Base-by-base conservation (phyloP, 176 grass and related monocot genomes). In the Tuctoria greenei region DNA sequence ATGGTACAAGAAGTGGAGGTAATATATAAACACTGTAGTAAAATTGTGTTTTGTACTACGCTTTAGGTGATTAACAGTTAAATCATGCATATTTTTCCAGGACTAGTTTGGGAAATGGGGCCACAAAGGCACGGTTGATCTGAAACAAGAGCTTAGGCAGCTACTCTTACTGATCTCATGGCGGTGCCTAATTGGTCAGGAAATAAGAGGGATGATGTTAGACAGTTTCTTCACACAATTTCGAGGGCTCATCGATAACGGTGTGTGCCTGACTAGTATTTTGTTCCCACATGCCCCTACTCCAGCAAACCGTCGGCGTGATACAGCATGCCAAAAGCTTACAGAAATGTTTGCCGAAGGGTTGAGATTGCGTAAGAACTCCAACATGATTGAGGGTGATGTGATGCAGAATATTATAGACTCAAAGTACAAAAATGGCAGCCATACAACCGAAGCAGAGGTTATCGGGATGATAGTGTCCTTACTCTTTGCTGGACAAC, bases 371-470 rank as follows among this genome's bases (percentile, higher is more conserved):
- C 69, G 82, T 40, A 92, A 38, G 47, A 72, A 41, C 14, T 82
- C 79, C 7, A 63, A 58, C 13, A 56, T 15, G 14, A 46, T 65
- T 11, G 74, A 88, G 15, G 55, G 79, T 28, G 85, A 88, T 71
- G 66, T 87, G 74, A 37, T 92, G 25, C 85, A 88, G 40, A 83
- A 56, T 23, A 79, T 92, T 21, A 66, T 92, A 5, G 41, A 92
- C 16, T 91, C 81, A 17, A 92, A 31, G 35, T 88, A 88, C 54
- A 88, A n/a, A 52, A 51, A 86, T 55, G 76, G 76, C 10, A 18
- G 63, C 3, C n/a, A 36, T 1, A 66, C 63, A 23, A 66, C 36
- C 5, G 63, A 66, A 66, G 37, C 1, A 23, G 63, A 66, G 63
- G 63, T 66, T 0, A 7, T 41, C 4, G 63, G 36, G 37, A 37